A percentile compares a stretch with the other conserved stretches of the same genome.
Conservation (phyloP, 257 asterid species). For the Paulownia fortunei region DNA sequence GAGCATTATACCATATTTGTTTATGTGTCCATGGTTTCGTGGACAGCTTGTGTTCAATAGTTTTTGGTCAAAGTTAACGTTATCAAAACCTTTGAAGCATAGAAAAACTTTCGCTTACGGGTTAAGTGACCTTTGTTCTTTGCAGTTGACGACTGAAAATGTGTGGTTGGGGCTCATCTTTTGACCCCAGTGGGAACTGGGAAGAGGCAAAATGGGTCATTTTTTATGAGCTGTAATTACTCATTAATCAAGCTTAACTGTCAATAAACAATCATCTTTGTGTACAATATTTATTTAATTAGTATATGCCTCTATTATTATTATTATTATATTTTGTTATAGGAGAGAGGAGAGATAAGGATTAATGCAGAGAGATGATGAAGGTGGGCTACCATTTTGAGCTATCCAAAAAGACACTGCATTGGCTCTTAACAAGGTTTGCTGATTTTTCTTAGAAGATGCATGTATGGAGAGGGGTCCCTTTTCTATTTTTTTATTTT, state of each 20-base stretch:
- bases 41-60: not conserved
- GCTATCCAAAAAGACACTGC: not conserved
- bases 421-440: not conserved
- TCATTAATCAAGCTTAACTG: not conserved
- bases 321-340: too few relatives aligned
- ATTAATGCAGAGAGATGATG: not conserved
- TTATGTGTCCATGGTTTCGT: not conserved
- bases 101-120: constrained; percentile 40
- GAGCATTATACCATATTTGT: not conserved
- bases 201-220: constrained; percentile 1
- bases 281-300: not conserved
- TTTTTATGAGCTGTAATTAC: not conserved
- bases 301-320: too few relatives aligned
- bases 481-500: not conserved
- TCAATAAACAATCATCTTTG: not conserved
- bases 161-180: constrained; percentile 20
- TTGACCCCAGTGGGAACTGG: not conserved
- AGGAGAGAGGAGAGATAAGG: not conserved
- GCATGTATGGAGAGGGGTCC: not conserved
- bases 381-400: constrained; percentile 15
- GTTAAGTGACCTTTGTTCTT: constrained; percentile 34
- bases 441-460: not conserved
- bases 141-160: constrained; percentile 2
- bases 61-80: constrained; percentile 30
- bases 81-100: constrained; percentile 38